Percentiles rank a stretch among this genome's conserved stretches.
phyloP scores from a whole-genome alignment of 345 rosid genomes.

The Eucalyptus polyanthemos region DNA sequence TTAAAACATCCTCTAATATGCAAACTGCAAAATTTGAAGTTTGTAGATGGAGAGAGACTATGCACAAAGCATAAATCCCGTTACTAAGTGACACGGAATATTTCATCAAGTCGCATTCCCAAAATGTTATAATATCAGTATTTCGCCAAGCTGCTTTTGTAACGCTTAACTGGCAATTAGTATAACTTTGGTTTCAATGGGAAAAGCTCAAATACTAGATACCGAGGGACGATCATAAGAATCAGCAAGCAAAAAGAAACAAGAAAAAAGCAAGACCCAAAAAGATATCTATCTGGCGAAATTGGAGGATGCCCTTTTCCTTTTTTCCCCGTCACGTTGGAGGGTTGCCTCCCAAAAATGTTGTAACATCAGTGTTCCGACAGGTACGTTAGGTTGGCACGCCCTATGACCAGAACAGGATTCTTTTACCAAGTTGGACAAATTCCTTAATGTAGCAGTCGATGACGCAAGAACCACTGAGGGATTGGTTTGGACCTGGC shows the following conservation, averaged over 20 bases:
- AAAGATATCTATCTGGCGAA: background rate
- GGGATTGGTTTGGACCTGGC: background rate
- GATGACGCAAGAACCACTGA: background rate
- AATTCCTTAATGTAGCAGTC: background rate
- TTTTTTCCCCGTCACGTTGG: too few relatives aligned
- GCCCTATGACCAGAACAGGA: background rate
- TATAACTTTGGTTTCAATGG: background rate
- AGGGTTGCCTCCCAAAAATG: background rate
- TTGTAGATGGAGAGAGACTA: background rate
- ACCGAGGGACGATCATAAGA: background rate
- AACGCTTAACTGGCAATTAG: background rate
- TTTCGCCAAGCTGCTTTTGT: background rate
- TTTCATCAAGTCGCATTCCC: background rate
- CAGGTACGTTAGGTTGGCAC: background rate
- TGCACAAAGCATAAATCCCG: background rate
- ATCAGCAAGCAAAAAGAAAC: background rate
- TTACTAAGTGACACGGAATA: background rate
- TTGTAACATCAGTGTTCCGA: background rate
- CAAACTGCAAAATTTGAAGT: background rate
- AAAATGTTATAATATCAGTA: background rate
- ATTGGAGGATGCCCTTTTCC: background rate
- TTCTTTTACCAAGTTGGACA: background rate
- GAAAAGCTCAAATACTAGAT: background rate
- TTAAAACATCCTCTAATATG: background rate
- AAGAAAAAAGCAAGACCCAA: background rate